Conservation (phyloP, 1,139 yeast species). For the Saccharomyces hybrid region DNA sequence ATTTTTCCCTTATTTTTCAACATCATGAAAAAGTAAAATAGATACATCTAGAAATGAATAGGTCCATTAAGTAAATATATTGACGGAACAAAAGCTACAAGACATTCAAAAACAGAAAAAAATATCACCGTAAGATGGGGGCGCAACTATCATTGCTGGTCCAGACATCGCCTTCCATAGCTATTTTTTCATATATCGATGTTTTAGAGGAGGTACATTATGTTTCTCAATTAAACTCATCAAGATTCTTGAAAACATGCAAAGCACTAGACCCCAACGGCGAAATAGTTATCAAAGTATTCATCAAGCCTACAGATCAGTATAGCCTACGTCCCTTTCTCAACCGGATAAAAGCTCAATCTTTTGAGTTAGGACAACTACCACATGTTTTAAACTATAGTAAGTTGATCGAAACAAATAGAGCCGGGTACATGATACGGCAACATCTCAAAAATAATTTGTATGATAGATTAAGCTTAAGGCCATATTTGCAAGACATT, state of each 20-base stretch:
- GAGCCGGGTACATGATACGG: constrained; percentile 86
- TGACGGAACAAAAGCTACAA: neutral
- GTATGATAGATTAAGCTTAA: constrained; percentile 76
- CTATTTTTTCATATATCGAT: constrained; percentile 81
- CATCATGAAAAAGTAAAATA: constrained; percentile 5
- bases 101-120: neutral
- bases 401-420: constrained; percentile 73
- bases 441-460: constrained; percentile 72
- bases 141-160: constrained; percentile 77
- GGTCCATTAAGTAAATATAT: neutral
- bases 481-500: constrained; percentile 77
- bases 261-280: constrained; percentile 68
- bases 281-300: constrained; percentile 65
- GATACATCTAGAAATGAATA: neutral
- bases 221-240: constrained; percentile 60
- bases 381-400: constrained; percentile 67
- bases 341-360: constrained; percentile 27
- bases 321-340: constrained; percentile 29
- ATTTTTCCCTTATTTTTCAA: neutral
- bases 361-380: constrained; percentile 36
- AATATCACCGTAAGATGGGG: constrained; percentile 50
- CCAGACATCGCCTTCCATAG: constrained; percentile 88
- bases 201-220: constrained; percentile 70
- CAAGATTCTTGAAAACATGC: constrained; percentile 80
- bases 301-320: constrained; percentile 62